These are phyloP conservation scores for Citrus maxima DNA, from an alignment of 345 rosid species.

Conservation along the genomic window DNA sequence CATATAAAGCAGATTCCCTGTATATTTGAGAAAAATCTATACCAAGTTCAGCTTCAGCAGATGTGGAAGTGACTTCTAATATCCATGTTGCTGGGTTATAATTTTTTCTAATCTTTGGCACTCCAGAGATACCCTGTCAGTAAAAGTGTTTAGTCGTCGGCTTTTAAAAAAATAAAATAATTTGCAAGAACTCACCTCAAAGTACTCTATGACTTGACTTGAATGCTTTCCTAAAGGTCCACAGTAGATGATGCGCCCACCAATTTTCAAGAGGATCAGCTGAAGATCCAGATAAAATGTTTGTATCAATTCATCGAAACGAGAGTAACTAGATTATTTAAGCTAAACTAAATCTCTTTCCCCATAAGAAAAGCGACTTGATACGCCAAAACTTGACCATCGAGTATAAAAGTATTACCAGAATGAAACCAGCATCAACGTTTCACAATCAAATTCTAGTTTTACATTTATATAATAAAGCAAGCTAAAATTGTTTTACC, in stretches of 20 bases:
- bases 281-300: slow-evolving; percentile 16
- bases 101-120: slow-evolving; percentile 54
- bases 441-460: neutral
- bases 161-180: too few relatives aligned
- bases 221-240: slow-evolving; percentile 71
- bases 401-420: neutral
- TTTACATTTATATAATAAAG: neutral
- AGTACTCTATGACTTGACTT: slow-evolving; percentile 54
- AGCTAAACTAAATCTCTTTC: too few relatives aligned
- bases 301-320: too few relatives aligned
- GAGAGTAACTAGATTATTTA: too few relatives aligned
- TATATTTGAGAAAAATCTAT: slow-evolving; percentile 58
- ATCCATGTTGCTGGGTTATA: slow-evolving; percentile 89
- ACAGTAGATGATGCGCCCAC: slow-evolving; percentile 63
- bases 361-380: too few relatives aligned
- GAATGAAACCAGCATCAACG: neutral
- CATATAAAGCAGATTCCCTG: slow-evolving; percentile 36
- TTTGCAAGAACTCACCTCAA: slow-evolving; percentile 44
- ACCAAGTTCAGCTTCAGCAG: slow-evolving; percentile 53
- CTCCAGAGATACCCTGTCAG: slow-evolving; percentile 52
- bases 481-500: slow-evolving; percentile 27
- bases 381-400: neutral
- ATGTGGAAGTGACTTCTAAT: slow-evolving; percentile 61
- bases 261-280: slow-evolving; percentile 65
- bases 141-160: neutral